Evolutionary conservation across 2,329 filamentous ascomycete species (phyloP), one percentile per base, ranked within the genome.

Genomic region (Elsinoe fawcettii): DNA sequence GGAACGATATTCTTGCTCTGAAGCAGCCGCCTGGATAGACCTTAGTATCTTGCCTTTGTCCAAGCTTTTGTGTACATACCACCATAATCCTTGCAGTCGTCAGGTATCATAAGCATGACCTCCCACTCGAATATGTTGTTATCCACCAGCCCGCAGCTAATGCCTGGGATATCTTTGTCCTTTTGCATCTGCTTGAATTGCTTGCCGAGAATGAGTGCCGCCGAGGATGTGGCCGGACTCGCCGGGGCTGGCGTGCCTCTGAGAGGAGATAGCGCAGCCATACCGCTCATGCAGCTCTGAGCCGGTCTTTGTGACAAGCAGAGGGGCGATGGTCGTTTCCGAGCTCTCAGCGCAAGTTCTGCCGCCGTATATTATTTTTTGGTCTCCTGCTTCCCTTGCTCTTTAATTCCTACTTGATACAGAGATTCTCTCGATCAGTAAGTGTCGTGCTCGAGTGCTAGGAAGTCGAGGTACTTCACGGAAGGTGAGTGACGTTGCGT

Each of bases 61-160:
- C 7, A 36, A 23, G 30, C 49, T 39, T 20, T 20, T 20, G 11
- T 44, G n/a, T 22, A 20, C 56, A 59, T 74, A 92, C 91, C 91
- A 66, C 91, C 91, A 66, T 96, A 96, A 49, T 67, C 67, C 59
- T 69, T 66, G 74, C 88, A 91, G 69, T 95, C 90, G 66, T 96
- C 91, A 61, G 84, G 90, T 63, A 97, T 92, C 92, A 99, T 97
- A 60, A 99, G 83, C 88, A 96, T 96, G 18, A 97, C 90, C 73
- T 97, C 91, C 93, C 93, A 99, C 76, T 95, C 88, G 64, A 96
- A 96, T 8, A 97, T 84, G 70, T 95, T 87, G 71, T 87, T 88
- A 66, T 86, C 84, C 55, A 91, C 84, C 43, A 99, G 77, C 0
- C 93, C 93, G 66, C 90, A 95, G 61, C 90, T 96, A 68, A 97